Base-by-base conservation (phyloP, 164 flowering plant species). In the Cinnamomum micranthum region DNA sequence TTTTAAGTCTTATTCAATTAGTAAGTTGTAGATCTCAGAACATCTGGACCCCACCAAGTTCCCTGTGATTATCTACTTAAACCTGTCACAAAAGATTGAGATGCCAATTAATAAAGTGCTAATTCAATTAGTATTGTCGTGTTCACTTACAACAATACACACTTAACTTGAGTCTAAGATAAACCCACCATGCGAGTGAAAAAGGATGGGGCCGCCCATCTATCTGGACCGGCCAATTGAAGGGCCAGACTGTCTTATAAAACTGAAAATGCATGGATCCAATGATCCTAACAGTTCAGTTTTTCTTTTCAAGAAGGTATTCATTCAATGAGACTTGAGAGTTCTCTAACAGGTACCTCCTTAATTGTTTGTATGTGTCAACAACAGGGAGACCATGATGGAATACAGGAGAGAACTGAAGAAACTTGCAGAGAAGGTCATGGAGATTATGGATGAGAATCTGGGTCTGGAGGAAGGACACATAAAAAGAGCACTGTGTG, bases 391-490 rank as follows among this genome's bases (percentile, higher is more conserved):
- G 81, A 91, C 90, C 55, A 94, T 94, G 97, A 75, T 70, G 19
- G 94, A 91, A 74, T 94, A 89, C 87, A 80, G 97, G 68, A 35
- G 69, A 3, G 97, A 92, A 74, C 66, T 92, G 75, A 90, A 85
- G 89, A 92, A 90, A 66, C 77, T 94, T 10, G 95, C 92, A 0
- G 85, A 77, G 79, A 87, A 81, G 78, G 76, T 94, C 20, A 87
- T 88, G 92, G 97, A 89, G 81, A 87, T 87, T 50, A 91, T 94
- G 97, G 96, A 92, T 68, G 94, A 91, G 75, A 94, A 90, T 79
- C 73, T 92, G 70, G 96, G 91, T 0, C 72, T 94, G 10, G 88
- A 88, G 35, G 85, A 84, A 20, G 97, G 97, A 2, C 85, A 87
- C 90, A 90, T 90, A 79, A 87, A 86, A 82, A 82, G 76, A 22